A percentile compares a stretch with the other conserved stretches of the same genome.
Evolutionary conservation across 2,329 filamentous ascomycete species (phyloP).

Genomic region (Sporothrix phasma): DNA sequence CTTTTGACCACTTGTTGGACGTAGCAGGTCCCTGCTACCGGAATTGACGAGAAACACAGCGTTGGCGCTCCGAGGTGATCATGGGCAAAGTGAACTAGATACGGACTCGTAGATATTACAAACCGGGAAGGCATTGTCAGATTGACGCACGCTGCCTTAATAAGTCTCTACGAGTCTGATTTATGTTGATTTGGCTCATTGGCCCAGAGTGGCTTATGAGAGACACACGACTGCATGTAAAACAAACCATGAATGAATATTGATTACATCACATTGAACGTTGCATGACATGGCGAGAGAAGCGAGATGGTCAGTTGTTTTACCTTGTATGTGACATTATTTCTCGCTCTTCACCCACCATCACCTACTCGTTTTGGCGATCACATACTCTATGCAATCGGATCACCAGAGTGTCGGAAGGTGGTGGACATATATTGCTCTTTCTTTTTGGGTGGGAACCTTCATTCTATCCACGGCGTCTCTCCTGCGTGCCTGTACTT

Average conservation of each 20-base stretch:
- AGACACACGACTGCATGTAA: not conserved
- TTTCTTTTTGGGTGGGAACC: too few species aligned
- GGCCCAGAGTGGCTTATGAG: not conserved
- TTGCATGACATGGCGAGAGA: too few species aligned
- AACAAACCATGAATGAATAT: slow-evolving; percentile 3
- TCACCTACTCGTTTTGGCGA: slow-evolving; percentile 18
- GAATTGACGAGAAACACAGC: too few species aligned
- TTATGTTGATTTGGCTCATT: not conserved
- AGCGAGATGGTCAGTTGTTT: not conserved
- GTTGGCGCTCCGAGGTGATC: too few species aligned
- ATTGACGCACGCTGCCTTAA: too few species aligned
- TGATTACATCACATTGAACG: not conserved
- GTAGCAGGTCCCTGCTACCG: not conserved
- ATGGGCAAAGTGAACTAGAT: too few species aligned
- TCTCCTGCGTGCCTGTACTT: too few species aligned
- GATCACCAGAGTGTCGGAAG: slow-evolving; percentile 5
- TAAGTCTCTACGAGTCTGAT: too few species aligned
- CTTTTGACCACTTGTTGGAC: not conserved
- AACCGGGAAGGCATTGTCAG: not conserved
- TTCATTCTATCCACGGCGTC: not conserved
- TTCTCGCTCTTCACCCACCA: not conserved
- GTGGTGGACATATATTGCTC: not conserved
- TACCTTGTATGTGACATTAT: not conserved
- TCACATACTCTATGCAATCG: not conserved
- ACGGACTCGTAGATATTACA: too few species aligned